Evolutionary conservation across 345 rosid species (phyloP), one percentile per base, ranked within the genome.

Genomic region (Fremontodendron californicum): DNA sequence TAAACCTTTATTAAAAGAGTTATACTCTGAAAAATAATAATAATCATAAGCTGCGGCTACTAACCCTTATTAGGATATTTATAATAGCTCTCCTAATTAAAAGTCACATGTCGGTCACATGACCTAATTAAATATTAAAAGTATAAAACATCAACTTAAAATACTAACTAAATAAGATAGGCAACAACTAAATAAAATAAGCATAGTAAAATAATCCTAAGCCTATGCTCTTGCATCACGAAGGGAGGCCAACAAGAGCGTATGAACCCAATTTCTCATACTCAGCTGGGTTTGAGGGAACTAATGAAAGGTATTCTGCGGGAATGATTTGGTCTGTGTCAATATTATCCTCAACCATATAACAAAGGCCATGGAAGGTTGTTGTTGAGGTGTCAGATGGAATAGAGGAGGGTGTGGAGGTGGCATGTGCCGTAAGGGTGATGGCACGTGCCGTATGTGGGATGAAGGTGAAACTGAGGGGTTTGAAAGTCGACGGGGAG

Each of bases 291-390:
- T 93, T 91, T 5, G 98, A 91, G 0, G 98, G 98, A 61, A 94
- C 97, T 0, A 94, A 87, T 1, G 98, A 90, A 55, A 91, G 94
- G 82, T 86, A 89, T 80, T 94, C 98, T 0, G 97, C 97, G 25
- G 98, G 98, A 67, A 93, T 93, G 73, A 94, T 94, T 78, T 94
- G 98, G 82, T 94, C 98, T 4, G 98, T 93, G 89, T 94, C 98
- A 74, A 94, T 93, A 91, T 94, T 93, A 82, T 94, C 98, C 1
- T 97, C 92, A 73, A 93, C 90, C 39, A 94, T 97, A 29, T 94
- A 94, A 84, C 98, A 94, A 78, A 87, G 91, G 1, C 98, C 98
- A 43, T 93, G 98, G 80, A 94, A 94, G 37, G 63, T 71, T 16
- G 83, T 21, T 23, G 85, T 49, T 4, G 84, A 55, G 5, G 80